phyloP scores from a whole-genome alignment of 2,329 filamentous ascomycete genomes.

The Rhynchosporium graminicola region DNA sequence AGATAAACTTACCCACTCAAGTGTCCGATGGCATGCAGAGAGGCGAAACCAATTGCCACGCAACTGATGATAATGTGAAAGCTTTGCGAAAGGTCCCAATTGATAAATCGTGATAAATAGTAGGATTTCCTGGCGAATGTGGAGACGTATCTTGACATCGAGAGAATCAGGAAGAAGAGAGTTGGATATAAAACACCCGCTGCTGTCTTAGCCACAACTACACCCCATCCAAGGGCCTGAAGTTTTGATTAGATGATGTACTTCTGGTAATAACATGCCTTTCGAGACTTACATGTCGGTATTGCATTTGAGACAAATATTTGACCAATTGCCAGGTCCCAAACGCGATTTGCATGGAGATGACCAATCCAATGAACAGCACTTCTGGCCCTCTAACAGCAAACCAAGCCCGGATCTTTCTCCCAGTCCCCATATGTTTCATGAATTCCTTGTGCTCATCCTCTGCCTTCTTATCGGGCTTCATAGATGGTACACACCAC shows the following conservation, averaged over 20 bases:
- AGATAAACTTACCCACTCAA: slow-evolving; percentile 44
- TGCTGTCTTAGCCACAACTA: slow-evolving; percentile 55
- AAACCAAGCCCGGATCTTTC: slow-evolving; percentile 54
- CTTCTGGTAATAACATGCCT: too few species aligned
- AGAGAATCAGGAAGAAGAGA: slow-evolving; percentile 58
- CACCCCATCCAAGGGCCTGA: slow-evolving; percentile 53
- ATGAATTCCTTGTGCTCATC: slow-evolving; percentile 47
- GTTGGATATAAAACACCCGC: slow-evolving; percentile 55
- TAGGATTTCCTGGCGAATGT: slow-evolving; percentile 54
- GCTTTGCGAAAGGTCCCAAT: slow-evolving; percentile 56
- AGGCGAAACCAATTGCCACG: slow-evolving; percentile 51
- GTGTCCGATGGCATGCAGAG: slow-evolving; percentile 56
- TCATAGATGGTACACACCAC: slow-evolving; percentile 52
- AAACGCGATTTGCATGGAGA: slow-evolving; percentile 51
- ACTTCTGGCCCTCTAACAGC: slow-evolving; percentile 56
- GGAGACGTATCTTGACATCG: slow-evolving; percentile 58
- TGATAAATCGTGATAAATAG: slow-evolving; percentile 54
- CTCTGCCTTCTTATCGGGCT: slow-evolving; percentile 50
- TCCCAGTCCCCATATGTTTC: slow-evolving; percentile 47
- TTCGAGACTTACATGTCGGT: slow-evolving; percentile 43
- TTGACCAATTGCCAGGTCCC: slow-evolving; percentile 58
- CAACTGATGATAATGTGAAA: slow-evolving; percentile 59
- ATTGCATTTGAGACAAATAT: slow-evolving; percentile 44
- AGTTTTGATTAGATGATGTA: background rate
- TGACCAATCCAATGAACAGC: slow-evolving; percentile 50